Evolutionary conservation across 225 moss, liverwort and hornwort genomes (phyloP).

Genomic region (Asterella californica): DNA sequence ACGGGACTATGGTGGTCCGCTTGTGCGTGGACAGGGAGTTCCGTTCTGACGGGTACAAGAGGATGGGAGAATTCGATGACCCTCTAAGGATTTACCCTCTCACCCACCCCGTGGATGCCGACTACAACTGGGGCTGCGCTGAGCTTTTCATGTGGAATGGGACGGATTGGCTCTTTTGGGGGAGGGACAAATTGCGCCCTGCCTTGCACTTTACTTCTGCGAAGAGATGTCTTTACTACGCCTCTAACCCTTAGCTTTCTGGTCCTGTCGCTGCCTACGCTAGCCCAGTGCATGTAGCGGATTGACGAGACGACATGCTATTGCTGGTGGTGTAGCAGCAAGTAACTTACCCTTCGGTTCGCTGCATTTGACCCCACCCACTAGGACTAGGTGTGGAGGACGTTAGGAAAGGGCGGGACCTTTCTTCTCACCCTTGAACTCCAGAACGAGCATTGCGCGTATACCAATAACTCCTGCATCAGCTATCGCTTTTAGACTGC

Average conservation of each 20-base stretch:
- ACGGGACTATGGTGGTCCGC: conserved; percentile 1
- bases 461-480: too few relatives aligned
- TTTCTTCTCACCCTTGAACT: too few relatives aligned
- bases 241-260: neutral
- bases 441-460: too few relatives aligned
- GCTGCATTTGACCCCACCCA: too few relatives aligned
- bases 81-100: neutral
- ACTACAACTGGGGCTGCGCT: neutral
- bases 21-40: neutral
- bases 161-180: neutral
- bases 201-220: too few relatives aligned
- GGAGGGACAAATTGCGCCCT: neutral
- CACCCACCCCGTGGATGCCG: neutral
- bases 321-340: too few relatives aligned
- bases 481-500: too few relatives aligned
- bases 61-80: neutral
- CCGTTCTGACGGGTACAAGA: neutral
- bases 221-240: neutral
- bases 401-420: too few relatives aligned
- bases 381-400: too few relatives aligned
- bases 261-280: neutral
- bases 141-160: neutral
- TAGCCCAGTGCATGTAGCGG: neutral
- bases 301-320: neutral
- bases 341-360: too few relatives aligned